Evolutionary conservation across 208 protist genomes (phyloP).

Genomic region (Wallacemonas sp.): DNA sequence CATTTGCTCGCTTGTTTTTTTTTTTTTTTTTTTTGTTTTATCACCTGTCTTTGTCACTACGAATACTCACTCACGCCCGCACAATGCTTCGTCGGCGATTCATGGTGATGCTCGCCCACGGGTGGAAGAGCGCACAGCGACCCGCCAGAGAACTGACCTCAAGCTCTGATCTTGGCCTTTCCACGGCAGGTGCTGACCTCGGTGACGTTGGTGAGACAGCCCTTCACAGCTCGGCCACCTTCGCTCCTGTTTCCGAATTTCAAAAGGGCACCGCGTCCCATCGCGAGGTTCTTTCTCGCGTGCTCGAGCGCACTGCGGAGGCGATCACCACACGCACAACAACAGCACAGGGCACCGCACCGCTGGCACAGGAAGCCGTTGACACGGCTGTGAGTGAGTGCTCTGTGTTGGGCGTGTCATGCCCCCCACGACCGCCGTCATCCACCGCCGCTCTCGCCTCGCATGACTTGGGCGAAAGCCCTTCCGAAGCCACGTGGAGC

Average conservation of each 20-base stretch:
- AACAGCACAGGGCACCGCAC: too few relatives aligned
- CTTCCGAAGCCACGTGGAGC: conserved; percentile 1
- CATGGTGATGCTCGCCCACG: too few relatives aligned
- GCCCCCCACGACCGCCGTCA: too few relatives aligned
- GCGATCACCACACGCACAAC: neutral
- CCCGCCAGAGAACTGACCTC: too few relatives aligned
- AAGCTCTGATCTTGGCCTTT: too few relatives aligned
- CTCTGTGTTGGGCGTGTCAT: neutral
- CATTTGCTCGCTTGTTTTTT: conserved; percentile 2
- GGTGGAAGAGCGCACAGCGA: too few relatives aligned
- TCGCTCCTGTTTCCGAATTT: neutral
- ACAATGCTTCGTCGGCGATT: too few relatives aligned
- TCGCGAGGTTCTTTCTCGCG: neutral
- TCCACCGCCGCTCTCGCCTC: neutral
- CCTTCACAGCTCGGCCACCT: neutral
- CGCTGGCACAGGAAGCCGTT: too few relatives aligned
- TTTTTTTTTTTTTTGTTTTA: conserved; percentile 10
- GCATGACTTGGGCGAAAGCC: neutral
- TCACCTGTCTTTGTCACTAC: neutral
- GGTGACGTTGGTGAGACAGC: neutral
- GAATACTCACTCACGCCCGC: too few relatives aligned
- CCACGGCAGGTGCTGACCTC: too few relatives aligned
- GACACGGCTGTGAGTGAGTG: neutral
- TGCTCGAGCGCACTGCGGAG: conserved; percentile 4
- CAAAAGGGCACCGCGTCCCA: neutral